Base-by-base conservation (phyloP, 345 rosid species). In the Rhizophora mangle region DNA sequence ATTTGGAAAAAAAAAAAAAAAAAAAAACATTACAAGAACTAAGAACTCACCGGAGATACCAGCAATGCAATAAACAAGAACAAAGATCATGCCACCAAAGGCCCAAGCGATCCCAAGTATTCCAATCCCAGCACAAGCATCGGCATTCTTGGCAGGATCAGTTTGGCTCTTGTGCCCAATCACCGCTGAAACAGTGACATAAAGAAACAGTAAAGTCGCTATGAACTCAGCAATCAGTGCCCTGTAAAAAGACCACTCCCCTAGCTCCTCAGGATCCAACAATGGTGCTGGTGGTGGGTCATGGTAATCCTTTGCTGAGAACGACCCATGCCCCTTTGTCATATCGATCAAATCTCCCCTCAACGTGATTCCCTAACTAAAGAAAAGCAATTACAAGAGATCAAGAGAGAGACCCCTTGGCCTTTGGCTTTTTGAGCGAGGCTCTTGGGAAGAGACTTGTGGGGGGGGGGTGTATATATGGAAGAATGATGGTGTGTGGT, bases 81-180 rank as follows among this genome's bases (percentile, higher is more conserved):
- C 47, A 67, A 88, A 88, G 78, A 89, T 85, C 95, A 89, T 89
- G 77, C 96, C 96, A 70, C 97, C 97, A 21, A 88, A 87, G 64
- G 94, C 87, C 97, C 94, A 92, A 26, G 97, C 89, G 19, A 92
- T 87, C 10, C 96, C 91, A 6, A 92, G 94, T 60, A 82, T 70
- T n/a, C 95, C 96, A 20, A 90, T 95, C 5, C 96, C 89, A 13
- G 75, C 78, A 55, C 98, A 90, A 4, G 80, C 27, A 56, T 86
- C 87, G 34, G 62, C 59, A 6, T 57, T 69, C 9, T 68, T 7
- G 26, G 52, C 4, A 10, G 63, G 27, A 59, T 72, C 96, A 20
- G 39, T 57, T 78, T 89, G 87, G 81, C 77, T 75, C 30, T 81
- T 85, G 88, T 83, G 76, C 21, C 98, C 98, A 21, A 92, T 88